phyloP scores from a whole-genome alignment of 108 stramenopile genomes.

The Fistulifera solaris region DNA sequence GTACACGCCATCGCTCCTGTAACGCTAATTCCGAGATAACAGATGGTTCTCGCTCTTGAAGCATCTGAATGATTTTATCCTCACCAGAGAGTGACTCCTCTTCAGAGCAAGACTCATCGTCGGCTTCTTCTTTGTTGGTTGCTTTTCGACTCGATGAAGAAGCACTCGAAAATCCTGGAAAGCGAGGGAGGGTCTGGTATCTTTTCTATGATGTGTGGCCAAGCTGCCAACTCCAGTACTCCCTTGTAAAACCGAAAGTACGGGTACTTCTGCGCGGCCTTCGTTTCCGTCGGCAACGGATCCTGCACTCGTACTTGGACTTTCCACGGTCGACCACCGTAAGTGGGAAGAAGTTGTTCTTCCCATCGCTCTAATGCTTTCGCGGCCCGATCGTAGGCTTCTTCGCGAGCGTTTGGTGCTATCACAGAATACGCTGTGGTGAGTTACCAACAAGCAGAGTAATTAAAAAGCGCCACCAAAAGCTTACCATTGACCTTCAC shows the following conservation, averaged over 20 bases:
- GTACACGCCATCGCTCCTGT: constrained; percentile 12
- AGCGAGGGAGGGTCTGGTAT: constrained; percentile 31
- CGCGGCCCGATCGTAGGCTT: constrained; percentile 46
- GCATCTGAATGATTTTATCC: background rate
- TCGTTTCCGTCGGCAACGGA: constrained; percentile 12
- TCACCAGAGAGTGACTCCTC: background rate
- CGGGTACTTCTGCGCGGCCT: constrained; percentile 17
- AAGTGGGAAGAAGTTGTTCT: constrained; percentile 44
- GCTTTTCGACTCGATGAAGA: background rate
- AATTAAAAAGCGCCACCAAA: too few species aligned
- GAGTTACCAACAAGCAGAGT: too few species aligned
- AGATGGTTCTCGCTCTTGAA: background rate
- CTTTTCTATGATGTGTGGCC: constrained; percentile 53
- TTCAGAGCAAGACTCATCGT: background rate
- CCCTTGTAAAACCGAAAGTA: constrained; percentile 39
- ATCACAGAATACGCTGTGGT: too few species aligned
- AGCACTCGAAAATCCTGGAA: constrained; percentile 11
- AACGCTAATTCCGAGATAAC: constrained; percentile 26
- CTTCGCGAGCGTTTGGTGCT: constrained; percentile 7
- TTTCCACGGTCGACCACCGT: constrained; percentile 73
- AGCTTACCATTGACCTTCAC: too few species aligned
- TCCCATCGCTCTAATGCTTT: constrained; percentile 20
- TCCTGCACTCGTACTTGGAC: constrained; percentile 24
- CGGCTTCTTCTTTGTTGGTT: background rate
- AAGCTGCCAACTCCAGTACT: constrained; percentile 40